Base-by-base conservation (phyloP, 192 early-diverging fungal genomes). In the Glomus cerebriforme region DNA sequence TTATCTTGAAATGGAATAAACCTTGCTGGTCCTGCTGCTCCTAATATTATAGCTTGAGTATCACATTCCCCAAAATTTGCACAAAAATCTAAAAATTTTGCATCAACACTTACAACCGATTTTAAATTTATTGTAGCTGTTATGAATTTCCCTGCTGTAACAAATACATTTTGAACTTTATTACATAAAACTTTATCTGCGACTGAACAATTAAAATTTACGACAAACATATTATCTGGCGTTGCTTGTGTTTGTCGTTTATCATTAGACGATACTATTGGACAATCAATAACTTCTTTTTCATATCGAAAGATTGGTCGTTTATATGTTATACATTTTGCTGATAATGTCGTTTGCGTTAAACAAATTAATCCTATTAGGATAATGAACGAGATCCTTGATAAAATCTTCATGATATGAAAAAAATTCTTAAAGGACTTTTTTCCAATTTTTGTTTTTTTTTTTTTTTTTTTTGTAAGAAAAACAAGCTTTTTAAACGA, bases 51-150 rank as follows among this genome's bases (percentile, higher is more conserved):
- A 17, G 19, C 2, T 3, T 49, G 0, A 9, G 7, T 22, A 34
- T 69, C 26, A 58, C 72, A 73, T 10, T 73, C 49, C 26, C 19
- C 54, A 17, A 17, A 13, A 15, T 7, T 13, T 59, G 4, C 10
- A 74, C 83, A 86, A 71, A 86, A 86, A 7, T 73, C 45, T n/a
- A 80, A 24, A 68, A 78, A 84, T n/a, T 74, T 73, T 24, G 82
- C 81, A 80, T 86, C 81, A n/a, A 84, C 80, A 7, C 19, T 67
- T 26, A 86, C 49, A 13, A 80, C 72, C 34, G 73, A 10, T 58
- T 77, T 73, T 10, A 86, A 47, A 17, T 60, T 59, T 27, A 86
- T 22, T 9, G 79, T 59, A 8, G 66, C 70, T 15, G 83, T 78
- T 27, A 86, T 79, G 13, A 83, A 77, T 26, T 72, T 49, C 13